Evolutionary conservation across 108 stramenopile species (phyloP).

Genomic region (Stephanodiscus minutulus): DNA sequence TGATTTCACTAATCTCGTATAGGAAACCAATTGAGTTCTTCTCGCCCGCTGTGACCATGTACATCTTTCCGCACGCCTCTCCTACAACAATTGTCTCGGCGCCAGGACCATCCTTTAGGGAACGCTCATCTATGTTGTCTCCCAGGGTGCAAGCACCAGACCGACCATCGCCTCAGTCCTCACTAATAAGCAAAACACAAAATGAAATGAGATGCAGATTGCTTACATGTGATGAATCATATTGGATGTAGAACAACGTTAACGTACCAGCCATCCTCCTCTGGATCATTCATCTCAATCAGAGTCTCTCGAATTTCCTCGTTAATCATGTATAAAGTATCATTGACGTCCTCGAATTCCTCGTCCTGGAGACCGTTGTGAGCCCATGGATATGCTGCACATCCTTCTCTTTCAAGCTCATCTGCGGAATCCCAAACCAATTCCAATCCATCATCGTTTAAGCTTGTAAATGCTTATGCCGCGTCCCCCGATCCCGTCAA

Average conservation of each 20-base stretch:
- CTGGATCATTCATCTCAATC: constrained; percentile 51
- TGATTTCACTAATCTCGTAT: constrained; percentile 47
- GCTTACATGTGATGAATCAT: not conserved
- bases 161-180: constrained; percentile 45
- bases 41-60: constrained; percentile 43
- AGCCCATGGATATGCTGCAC: constrained; percentile 53
- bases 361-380: constrained; percentile 62
- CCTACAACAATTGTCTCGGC: constrained; percentile 36
- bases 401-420: constrained; percentile 47
- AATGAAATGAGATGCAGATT: not conserved
- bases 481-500: constrained; percentile 56
- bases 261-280: constrained; percentile 40
- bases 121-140: constrained; percentile 42
- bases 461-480: constrained; percentile 46
- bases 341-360: constrained; percentile 43
- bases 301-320: constrained; percentile 41
- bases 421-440: constrained; percentile 36
- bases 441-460: constrained; percentile 26
- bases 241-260: not conserved
- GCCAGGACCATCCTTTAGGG: constrained; percentile 42
- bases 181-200: constrained; percentile 16
- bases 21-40: constrained; percentile 46
- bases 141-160: constrained; percentile 46
- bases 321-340: constrained; percentile 24
- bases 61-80: constrained; percentile 38